Evolutionary conservation across 2,329 filamentous ascomycete genomes (phyloP).

Genomic region (Lachnellula cervina): DNA sequence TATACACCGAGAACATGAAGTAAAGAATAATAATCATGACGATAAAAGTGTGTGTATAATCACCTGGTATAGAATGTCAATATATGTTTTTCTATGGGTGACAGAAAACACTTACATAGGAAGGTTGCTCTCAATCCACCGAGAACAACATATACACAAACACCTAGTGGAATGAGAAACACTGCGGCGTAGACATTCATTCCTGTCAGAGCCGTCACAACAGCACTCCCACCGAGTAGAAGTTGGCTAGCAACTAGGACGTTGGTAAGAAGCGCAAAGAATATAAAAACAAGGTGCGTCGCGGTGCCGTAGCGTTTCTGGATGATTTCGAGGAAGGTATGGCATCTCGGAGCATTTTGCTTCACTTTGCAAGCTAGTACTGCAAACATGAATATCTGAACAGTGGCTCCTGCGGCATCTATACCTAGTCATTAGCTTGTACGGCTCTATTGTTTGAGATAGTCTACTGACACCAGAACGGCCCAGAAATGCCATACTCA

Average conservation of each 20-base stretch:
- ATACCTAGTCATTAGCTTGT: constrained; percentile 20
- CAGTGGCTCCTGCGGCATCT: constrained; percentile 40
- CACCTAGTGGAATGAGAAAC: constrained; percentile 37
- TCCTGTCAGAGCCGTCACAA: constrained; percentile 36
- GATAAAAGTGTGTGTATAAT: constrained; percentile 38
- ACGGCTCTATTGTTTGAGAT: neutral
- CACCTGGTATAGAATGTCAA: neutral
- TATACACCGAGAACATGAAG: constrained; percentile 44
- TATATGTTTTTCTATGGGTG: neutral
- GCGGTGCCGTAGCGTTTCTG: constrained; percentile 34
- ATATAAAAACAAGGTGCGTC: constrained; percentile 37
- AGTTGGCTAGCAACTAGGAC: constrained; percentile 37
- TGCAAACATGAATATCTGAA: constrained; percentile 6
- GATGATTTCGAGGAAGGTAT: constrained; percentile 40
- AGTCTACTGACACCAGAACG: constrained; percentile 45
- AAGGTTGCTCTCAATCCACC: constrained; percentile 38
- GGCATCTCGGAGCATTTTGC: constrained; percentile 34
- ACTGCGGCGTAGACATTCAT: constrained; percentile 39
- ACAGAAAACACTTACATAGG: neutral
- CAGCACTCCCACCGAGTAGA: constrained; percentile 35
- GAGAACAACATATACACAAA: constrained; percentile 36
- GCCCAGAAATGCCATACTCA: constrained; percentile 61
- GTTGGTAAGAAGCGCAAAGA: constrained; percentile 37
- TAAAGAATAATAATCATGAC: constrained; percentile 49
- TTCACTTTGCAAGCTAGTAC: constrained; percentile 40